phyloP scores from a whole-genome alignment of 768 basidiomycete genomes.

The Kwoniella sp. region DNA sequence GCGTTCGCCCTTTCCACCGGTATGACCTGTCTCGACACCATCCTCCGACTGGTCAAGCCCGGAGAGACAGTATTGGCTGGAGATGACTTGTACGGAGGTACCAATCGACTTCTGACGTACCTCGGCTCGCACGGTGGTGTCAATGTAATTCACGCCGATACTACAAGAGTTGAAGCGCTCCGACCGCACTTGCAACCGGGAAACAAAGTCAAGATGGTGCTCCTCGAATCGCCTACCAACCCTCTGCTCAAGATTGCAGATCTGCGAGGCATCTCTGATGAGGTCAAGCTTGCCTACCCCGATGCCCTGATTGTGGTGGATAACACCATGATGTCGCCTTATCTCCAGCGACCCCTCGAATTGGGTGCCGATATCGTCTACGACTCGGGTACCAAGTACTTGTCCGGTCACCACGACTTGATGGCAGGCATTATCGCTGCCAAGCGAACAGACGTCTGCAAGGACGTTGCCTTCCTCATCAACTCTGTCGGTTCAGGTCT shows the following conservation, averaged over 20 bases:
- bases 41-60: conserved; percentile 88
- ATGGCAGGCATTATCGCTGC: conserved; percentile 97
- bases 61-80: conserved; percentile 95
- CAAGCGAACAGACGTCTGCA: conserved; percentile 85
- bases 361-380: conserved; percentile 97
- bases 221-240: conserved; percentile 96
- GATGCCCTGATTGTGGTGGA: conserved; percentile 61
- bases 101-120: conserved; percentile 90
- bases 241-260: conserved; percentile 94
- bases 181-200: conserved; percentile 37
- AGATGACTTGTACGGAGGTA: conserved; percentile 96
- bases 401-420: conserved; percentile 96
- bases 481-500: conserved; percentile 93
- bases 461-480: conserved; percentile 87
- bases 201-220: conserved; percentile 71
- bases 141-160: conserved; percentile 89
- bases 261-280: conserved; percentile 75
- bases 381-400: conserved; percentile 96
- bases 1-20: conserved; percentile 93
- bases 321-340: conserved; percentile 99
- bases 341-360: conserved; percentile 90
- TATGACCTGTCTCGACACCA: conserved; percentile 96
- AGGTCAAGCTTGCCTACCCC: conserved; percentile 67
- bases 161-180: conserved; percentile 61
- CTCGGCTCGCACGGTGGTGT: conserved; percentile 84